Evolutionary conservation across 225 moss, liverwort and hornwort genomes (phyloP).

Genomic region (Straminergon stramineum): DNA sequence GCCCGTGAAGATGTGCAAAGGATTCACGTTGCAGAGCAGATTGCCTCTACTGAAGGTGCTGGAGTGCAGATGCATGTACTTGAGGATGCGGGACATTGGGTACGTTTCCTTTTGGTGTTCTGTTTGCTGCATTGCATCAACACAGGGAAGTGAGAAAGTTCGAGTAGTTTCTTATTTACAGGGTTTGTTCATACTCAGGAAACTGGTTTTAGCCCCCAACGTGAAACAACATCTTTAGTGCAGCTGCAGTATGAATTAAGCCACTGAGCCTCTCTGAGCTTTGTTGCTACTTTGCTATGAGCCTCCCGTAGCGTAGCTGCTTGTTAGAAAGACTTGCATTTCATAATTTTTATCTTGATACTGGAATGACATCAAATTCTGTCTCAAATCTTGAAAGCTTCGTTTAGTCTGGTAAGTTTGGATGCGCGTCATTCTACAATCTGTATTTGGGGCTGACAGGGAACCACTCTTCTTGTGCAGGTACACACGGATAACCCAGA

Average conservation of each 20-base stretch:
- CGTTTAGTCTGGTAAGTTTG: neutral
- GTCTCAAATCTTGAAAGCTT: neutral
- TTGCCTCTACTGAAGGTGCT: constrained; percentile 84
- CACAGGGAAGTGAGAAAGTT: neutral
- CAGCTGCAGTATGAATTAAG: neutral
- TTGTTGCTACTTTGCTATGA: neutral
- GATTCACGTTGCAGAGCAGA: constrained; percentile 76
- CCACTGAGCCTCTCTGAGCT: neutral
- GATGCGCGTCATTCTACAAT: neutral
- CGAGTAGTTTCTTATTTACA: neutral
- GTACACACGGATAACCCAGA: constrained; percentile 66
- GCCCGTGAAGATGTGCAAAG: constrained; percentile 79
- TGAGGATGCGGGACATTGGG: constrained; percentile 98
- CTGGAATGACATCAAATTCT: neutral
- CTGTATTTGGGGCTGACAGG: neutral
- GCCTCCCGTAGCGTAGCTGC: neutral
- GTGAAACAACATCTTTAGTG: neutral
- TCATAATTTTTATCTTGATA: neutral
- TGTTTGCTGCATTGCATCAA: neutral
- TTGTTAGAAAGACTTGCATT: neutral
- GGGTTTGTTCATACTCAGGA: neutral
- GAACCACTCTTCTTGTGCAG: neutral
- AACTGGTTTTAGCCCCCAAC: neutral
- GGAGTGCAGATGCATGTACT: constrained; percentile 97
- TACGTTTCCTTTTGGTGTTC: constrained; percentile 7